Percentiles rank a stretch among this genome's conserved stretches.
phyloP scores from a whole-genome alignment of 768 basidiomycete genomes.

The Mrakia blollopis region DNA sequence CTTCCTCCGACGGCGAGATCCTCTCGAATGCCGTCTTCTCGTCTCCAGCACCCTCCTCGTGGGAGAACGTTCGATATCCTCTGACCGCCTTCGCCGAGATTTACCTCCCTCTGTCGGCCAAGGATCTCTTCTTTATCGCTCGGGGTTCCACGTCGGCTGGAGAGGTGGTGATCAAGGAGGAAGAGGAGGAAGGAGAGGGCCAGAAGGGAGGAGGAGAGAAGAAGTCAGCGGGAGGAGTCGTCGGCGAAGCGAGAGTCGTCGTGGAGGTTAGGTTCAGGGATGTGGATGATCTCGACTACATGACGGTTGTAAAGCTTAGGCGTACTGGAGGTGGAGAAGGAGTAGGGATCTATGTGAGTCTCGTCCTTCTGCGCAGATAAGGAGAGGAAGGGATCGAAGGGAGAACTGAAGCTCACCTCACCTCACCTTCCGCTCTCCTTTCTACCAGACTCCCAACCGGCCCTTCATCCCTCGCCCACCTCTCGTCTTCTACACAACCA shows the following conservation, averaged over 20 bases:
- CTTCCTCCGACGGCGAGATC: neutral
- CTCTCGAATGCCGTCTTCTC: neutral
- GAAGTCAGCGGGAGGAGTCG: conserved; percentile 8
- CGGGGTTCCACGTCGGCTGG: neutral
- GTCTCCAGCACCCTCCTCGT: neutral
- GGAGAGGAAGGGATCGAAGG: neutral
- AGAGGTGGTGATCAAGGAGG: neutral
- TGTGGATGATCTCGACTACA: conserved; percentile 1
- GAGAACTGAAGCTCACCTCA: neutral
- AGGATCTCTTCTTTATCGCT: neutral
- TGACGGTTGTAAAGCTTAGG: neutral
- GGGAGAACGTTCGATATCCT: neutral
- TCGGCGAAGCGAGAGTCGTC: neutral
- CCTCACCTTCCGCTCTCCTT: neutral
- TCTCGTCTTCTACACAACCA: conserved; percentile 4
- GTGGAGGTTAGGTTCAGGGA: conserved; percentile 1
- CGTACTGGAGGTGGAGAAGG: neutral
- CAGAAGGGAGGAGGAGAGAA: neutral
- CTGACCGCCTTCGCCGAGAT: neutral
- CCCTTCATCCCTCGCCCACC: conserved; percentile 12
- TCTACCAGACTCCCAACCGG: neutral
- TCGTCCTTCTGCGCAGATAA: neutral
- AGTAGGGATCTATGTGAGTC: neutral
- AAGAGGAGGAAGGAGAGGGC: neutral
- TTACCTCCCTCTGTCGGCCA: neutral